Percentiles rank a stretch among this genome's conserved stretches.
These are phyloP conservation scores for Peribolospora baueri DNA, from an alignment of 768 basidiomycete genomes.

Conservation along the genomic window DNA sequence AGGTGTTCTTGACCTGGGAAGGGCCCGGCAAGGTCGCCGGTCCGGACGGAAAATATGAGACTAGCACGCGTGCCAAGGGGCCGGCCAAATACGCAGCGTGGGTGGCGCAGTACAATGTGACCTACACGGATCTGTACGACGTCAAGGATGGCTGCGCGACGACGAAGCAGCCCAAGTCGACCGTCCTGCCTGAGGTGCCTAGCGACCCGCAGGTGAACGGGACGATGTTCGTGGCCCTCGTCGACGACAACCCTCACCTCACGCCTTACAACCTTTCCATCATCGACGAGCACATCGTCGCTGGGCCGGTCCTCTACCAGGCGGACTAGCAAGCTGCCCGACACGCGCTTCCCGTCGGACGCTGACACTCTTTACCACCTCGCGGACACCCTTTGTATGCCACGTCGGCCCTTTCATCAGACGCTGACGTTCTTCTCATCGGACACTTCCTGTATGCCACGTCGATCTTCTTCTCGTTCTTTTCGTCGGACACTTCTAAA, in stretches of 20 bases:
- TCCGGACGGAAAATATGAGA: slow-evolving; percentile 31
- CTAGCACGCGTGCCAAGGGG: slow-evolving; percentile 26
- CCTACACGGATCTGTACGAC: slow-evolving; percentile 30
- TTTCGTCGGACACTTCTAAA: no score
- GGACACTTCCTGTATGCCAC: no score
- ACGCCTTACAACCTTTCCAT: slow-evolving; percentile 34
- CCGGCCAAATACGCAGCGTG: slow-evolving; percentile 29
- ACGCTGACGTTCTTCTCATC: no score
- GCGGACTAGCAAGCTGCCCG: no score
- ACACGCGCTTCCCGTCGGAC: no score
- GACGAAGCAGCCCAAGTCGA: slow-evolving; percentile 29
- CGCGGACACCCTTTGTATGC: no score
- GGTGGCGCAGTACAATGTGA: slow-evolving; percentile 38
- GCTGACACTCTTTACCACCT: no score
- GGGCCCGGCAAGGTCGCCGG: slow-evolving; percentile 30
- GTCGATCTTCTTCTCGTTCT: no score
- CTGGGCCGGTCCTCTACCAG: background rate
- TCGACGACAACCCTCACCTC: slow-evolving; percentile 28
- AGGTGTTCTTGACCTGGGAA: slow-evolving; percentile 33
- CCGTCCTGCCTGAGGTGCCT: slow-evolving; percentile 23
- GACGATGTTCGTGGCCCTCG: slow-evolving; percentile 33
- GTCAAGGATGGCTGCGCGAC: slow-evolving; percentile 23
- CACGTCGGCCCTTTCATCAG: no score
- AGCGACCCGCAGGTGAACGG: slow-evolving; percentile 27
- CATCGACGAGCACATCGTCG: slow-evolving; percentile 4